phyloP scores from a whole-genome alignment of 2,329 filamentous ascomycete species.

The Coleophoma crateriformis region DNA sequence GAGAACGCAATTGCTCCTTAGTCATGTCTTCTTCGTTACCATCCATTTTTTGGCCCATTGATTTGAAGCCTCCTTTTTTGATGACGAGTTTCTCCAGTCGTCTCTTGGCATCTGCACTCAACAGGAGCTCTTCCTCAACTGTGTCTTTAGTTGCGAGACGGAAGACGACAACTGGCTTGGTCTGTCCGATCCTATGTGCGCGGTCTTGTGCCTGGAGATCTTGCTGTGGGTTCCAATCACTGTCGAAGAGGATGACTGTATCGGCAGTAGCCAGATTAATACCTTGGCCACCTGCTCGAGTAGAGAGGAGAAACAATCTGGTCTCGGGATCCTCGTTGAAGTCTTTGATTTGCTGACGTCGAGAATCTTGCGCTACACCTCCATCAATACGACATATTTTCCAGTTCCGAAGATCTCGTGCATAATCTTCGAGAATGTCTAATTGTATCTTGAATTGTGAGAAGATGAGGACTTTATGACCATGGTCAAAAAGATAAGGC shows the following conservation, averaged over 20 bases:
- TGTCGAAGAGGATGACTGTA: conserved; percentile 88
- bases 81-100: conserved; percentile 93
- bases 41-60: conserved; percentile 56
- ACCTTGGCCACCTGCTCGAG: conserved; percentile 86
- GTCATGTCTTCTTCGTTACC: conserved; percentile 43
- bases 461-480: conserved; percentile 92
- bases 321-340: conserved; percentile 63
- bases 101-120: conserved; percentile 86
- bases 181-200: conserved; percentile 92
- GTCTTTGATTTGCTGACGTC: conserved; percentile 63
- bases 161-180: conserved; percentile 85
- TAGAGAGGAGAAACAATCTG: conserved; percentile 83
- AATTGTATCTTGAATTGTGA: conserved; percentile 95
- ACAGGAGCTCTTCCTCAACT: conserved; percentile 80
- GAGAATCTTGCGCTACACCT: conserved; percentile 68
- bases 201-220: conserved; percentile 96
- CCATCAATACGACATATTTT: conserved; percentile 87
- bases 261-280: conserved; percentile 92
- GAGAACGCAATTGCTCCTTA: conserved; percentile 53
- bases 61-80: conserved; percentile 80
- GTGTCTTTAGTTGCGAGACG: conserved; percentile 90
- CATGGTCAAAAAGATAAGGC: conserved; percentile 63
- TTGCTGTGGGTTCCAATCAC: conserved; percentile 92
- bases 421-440: conserved; percentile 86
- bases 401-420: conserved; percentile 71